Evolutionary conservation across 139 green algal species (phyloP), one percentile per base, ranked within the genome.

Genomic region (Ettlia oleoabundans): DNA sequence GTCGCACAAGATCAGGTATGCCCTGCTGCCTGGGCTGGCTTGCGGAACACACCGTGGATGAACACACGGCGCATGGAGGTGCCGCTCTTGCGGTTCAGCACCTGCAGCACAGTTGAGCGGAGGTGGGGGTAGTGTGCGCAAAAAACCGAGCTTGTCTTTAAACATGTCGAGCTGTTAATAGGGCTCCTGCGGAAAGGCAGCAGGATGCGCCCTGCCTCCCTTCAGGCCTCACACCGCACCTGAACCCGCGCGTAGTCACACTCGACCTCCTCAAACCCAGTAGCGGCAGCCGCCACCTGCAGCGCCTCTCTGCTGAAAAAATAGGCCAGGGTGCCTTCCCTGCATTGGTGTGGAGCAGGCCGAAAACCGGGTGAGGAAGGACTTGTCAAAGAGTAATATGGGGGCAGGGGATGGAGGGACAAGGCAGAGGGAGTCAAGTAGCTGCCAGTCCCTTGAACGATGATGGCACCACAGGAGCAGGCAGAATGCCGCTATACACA

Each of bases 21-120:
- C 1, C 32, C 33, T 41, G 58, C 28, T 1, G 38, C 55, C 7
- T 2, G 38, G 2, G 22, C 22, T 0, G 86, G 87, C 73, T 86
- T 90, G n/a, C 62, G 61, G 55, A 97, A 96, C 22, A 95, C 89
- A 9, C 88, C 93, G 75, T 97, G 93, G 6, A 96, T 84, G 87
- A 97, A 97, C 18, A 94, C 90, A 0, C 93, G 79, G 61, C 82
- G 83, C 85, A 96, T 89, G 52, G 84, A 53, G 24, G 84, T 19
- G 8, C 88, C 85, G 15, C 80, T 90, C 76, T 91, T 93, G n/a
- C 90, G 80, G 85, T 97, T 97, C 3, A 62, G 64, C 62, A 93
- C 86, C 19, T 81, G 43, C 2, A 65, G 15, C 55, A 65, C 18
- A 15, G 55, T 24, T 58, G 10, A 15, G 47, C 47, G 15, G 47